Evolutionary conservation across 768 basidiomycete species (phyloP).

Genomic region (Boletus vinaceobasis): DNA sequence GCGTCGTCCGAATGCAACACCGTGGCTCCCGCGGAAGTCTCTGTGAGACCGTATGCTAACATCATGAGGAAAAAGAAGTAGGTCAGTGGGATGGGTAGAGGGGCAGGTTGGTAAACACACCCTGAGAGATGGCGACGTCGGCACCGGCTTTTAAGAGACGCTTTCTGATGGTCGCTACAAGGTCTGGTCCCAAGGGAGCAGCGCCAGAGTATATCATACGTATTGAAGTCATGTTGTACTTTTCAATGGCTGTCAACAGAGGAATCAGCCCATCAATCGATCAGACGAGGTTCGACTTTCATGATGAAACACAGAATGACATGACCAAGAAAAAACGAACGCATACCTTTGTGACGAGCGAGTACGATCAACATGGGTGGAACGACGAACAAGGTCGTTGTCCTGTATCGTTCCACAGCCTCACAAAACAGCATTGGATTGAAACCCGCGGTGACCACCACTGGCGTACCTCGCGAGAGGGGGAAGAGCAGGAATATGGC

Average conservation of each 20-base stretch:
- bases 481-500: constrained; percentile 64
- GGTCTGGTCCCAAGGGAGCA: constrained; percentile 69
- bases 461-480: constrained; percentile 45
- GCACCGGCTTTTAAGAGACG: constrained; percentile 42
- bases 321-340: neutral
- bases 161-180: constrained; percentile 48
- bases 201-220: constrained; percentile 66
- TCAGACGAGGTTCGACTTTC: neutral
- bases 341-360: constrained; percentile 62
- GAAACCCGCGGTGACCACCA: constrained; percentile 64
- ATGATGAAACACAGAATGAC: no score
- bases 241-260: constrained; percentile 46
- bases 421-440: constrained; percentile 67
- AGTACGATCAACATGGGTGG: constrained; percentile 82
- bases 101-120: constrained; percentile 26
- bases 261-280: neutral
- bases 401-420: constrained; percentile 61
- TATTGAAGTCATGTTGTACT: constrained; percentile 65
- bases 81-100: neutral
- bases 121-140: constrained; percentile 48
- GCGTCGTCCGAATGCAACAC: constrained; percentile 45
- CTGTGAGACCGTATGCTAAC: constrained; percentile 74
- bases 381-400: constrained; percentile 58
- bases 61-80: neutral
- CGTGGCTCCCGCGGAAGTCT: constrained; percentile 73